Base-by-base conservation (phyloP, 441 rosid species). In the Sinapis alba region DNA sequence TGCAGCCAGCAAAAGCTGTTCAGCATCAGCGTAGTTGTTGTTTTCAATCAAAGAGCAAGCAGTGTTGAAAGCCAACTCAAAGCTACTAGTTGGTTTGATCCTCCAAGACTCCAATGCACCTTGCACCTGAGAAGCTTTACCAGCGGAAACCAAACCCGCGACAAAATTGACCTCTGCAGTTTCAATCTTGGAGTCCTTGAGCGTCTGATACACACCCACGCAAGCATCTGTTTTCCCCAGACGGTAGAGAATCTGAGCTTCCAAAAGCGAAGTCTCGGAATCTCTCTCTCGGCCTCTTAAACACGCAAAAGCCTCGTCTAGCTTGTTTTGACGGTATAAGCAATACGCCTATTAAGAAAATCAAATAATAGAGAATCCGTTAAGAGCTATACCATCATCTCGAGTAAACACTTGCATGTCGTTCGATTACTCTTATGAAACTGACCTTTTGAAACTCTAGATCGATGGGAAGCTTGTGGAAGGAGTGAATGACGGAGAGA, bases 211-310 rank as follows among this genome's bases (percentile, higher is more conserved):
- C 26, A 89, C 66, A 47, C 87, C 95, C n/a, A 86, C 87, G 65
- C 89, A 91, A 26, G 88, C 90, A 78, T 88, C 96, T 83, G 86
- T 69, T 72, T 87, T 88, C 36, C 96, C 97, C 7, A 85, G 71
- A 57, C 99, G 96, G 70, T 86, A 91, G 7, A 89, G 84, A 81
- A 91, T 90, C 83, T 95, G 99, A 60, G 97, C 85, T 80, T 95
- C 97, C 74, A 93, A 80, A 74, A 92, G 82, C 89, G 85, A 82
- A 20, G 86, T 73, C 10, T 85, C 80, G 21, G 87, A 62, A 80
- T 78, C 81, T 66, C 62, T 83, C 78, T 90, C 93, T 62, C 73
- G 87, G 68, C 81, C 81, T 80, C 69, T 86, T 78, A 91, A 73
- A 54, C 74, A 80, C 32, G 41, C 89, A 79, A 90, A 69, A 11